phyloP scores from a whole-genome alignment of 2,329 filamentous ascomycete species.

The Sporothrix variecibatus region DNA sequence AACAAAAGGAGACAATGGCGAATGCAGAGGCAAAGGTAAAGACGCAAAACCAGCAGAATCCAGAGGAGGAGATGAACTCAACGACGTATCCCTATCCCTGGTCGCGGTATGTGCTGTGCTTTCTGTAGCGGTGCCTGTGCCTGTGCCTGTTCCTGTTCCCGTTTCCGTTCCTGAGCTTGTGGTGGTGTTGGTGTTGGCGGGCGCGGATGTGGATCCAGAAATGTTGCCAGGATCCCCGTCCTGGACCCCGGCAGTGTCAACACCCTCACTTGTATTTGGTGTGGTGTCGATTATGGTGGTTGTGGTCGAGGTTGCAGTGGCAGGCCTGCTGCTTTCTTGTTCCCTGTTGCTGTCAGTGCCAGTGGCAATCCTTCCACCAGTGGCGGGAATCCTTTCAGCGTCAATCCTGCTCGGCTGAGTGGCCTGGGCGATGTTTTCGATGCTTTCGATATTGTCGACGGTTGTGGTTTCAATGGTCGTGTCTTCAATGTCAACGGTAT shows the following conservation, averaged over 20 bases:
- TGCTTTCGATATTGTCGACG: not conserved
- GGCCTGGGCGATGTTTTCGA: not conserved
- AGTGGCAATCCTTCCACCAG: slow-evolving; percentile 3
- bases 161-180: not conserved
- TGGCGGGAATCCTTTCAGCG: not conserved
- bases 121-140: not conserved
- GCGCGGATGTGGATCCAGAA: not conserved
- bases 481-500: not conserved
- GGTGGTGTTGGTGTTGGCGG: not conserved
- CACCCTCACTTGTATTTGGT: not conserved
- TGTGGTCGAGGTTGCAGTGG: not conserved
- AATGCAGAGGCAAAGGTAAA: not conserved
- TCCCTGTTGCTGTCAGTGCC: not conserved
- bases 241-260: slow-evolving; percentile 23
- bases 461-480: not conserved
- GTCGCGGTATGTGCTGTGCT: not conserved
- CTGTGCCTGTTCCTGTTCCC: not conserved
- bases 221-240: slow-evolving; percentile 19
- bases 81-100: slow-evolving; percentile 5
- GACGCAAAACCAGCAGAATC: not conserved
- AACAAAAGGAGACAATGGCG: slow-evolving; percentile 3
- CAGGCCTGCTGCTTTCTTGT: not conserved
- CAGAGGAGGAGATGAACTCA: slow-evolving; percentile 1
- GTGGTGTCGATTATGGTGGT: not conserved
- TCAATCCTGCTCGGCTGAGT: not conserved